Base-by-base conservation (phyloP, 495 filamentous ascomycete species). In the Glarea lozoyensis region DNA sequence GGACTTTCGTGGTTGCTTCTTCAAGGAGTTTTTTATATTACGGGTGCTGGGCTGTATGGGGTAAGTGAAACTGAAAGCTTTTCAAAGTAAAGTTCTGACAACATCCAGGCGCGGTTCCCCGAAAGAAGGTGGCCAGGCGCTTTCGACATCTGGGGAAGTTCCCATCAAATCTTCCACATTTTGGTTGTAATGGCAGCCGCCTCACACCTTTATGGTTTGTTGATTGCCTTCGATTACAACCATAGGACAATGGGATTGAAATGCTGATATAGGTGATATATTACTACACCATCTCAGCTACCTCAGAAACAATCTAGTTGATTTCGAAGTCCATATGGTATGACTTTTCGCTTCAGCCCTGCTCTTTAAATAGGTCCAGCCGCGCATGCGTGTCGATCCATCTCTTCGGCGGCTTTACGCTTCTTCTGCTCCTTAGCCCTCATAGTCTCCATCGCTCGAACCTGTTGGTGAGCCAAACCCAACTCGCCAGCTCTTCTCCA, bases 11-110 rank as follows among this genome's bases (percentile, higher is more conserved):
- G 86, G 86, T 64, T 94, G n/a, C 56, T 87, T 1, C 52, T 77
- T 2, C 81, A 97, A 58, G 92, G 90, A 2, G 67, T 72, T 30
- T 55, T 97, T 33, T 97, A 98, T 65, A 81, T 97, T 21, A 60
- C 83, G 18, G 92, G 93, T 7, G 92, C 92, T 7, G 76, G 68
- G 19, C 67, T 97, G 22, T 95, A 95, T 61, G 88, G 86, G 17
- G 72, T 75, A 38, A 58, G 75, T 66, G 12, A 17, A 6, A 27
- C 10, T 29, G 7, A 19, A 11, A 1, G n/a, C n/a, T n/a, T n/a
- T n/a, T n/a, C n/a, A n/a, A n/a, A n/a, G n/a, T n/a, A n/a, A n/a
- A n/a, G n/a, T n/a, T n/a, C n/a, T n/a, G n/a, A n/a, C n/a, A n/a
- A n/a, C n/a, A n/a, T 4, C 15, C 7, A 46, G 72, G 57, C 62